Evolutionary conservation across 495 filamentous ascomycete genomes (phyloP), one percentile per base, ranked within the genome.

Genomic region (Chaetomium tenue): DNA sequence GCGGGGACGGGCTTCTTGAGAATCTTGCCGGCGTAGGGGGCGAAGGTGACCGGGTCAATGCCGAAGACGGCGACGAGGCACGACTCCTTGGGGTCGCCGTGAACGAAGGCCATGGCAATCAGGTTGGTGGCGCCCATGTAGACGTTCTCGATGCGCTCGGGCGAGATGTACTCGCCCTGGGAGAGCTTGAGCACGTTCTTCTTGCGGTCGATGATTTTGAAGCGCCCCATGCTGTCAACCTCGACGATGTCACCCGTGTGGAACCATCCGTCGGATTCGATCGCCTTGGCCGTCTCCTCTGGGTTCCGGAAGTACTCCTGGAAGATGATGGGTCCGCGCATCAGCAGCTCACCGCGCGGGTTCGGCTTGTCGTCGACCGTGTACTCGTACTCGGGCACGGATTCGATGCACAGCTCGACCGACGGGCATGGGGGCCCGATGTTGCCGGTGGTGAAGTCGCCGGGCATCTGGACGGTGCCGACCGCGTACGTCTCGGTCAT

Each of bases 141-240:
- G 20, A 95, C 86, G 77, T 97, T 97, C 82, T 98, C 94, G 71
- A 98, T 88, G 37, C 93, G 90, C 79, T 98, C 94, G 26, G 94
- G 94, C 33, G 92, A 97, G 69, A 98, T 91, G 75, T 98, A 98
- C 80, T 98, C 94, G 74, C 94, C 94, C 75, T 98, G 94, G 0
- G 94, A 89, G 50, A 98, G 85, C 84, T 98, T 98, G 72, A 98
- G 87, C 18, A 98, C 90, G 76, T 98, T 98, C 88, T 98, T 98
- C 71, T 92, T 88, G 66, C 94, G 92, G 77, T 98, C 94, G 70
- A 98, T 88, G 76, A 98, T 93, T 69, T 85, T 86, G 79, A 98
- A 90, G 61, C 95, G 90, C 63, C 94, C 94, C 70, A 89, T 76
- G 58, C 86, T 85, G 74, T 98, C 94, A 30, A 98, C 79, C 20